These are phyloP conservation scores for Gnomoniopsis sp. DNA, from an alignment of 2,329 filamentous ascomycete species.

Conservation along the genomic window DNA sequence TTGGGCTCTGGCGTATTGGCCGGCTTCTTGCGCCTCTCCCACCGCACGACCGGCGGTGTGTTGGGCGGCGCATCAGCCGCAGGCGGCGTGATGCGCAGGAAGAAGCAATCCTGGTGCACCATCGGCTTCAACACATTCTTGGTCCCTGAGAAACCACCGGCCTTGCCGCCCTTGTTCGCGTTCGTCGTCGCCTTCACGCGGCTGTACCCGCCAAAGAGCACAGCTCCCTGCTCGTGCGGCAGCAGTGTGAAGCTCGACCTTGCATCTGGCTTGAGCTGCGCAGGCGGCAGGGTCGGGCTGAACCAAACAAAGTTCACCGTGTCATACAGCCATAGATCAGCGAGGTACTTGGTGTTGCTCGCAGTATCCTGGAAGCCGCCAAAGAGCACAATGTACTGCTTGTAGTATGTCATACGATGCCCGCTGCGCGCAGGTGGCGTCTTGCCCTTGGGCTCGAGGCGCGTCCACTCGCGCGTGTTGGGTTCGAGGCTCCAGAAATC, in stretches of 20 bases:
- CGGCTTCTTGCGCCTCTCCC: slow-evolving; percentile 91
- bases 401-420: slow-evolving; percentile 94
- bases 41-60: slow-evolving; percentile 70
- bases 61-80: slow-evolving; percentile 61
- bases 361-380: slow-evolving; percentile 97
- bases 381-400: slow-evolving; percentile 94
- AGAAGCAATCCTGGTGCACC: slow-evolving; percentile 94
- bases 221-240: slow-evolving; percentile 85
- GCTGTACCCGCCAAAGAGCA: slow-evolving; percentile 91
- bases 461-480: slow-evolving; percentile 80
- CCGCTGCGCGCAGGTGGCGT: slow-evolving; percentile 82
- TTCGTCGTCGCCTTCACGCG: slow-evolving; percentile 71
- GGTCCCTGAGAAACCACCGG: slow-evolving; percentile 54
- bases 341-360: slow-evolving; percentile 88
- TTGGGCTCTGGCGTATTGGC: slow-evolving; percentile 82
- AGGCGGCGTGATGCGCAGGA: slow-evolving; percentile 75
- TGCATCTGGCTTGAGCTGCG: slow-evolving; percentile 83
- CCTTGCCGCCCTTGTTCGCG: slow-evolving; percentile 62
- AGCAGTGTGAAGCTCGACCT: slow-evolving; percentile 89
- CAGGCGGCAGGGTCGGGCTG: slow-evolving; percentile 69
- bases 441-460: slow-evolving; percentile 76
- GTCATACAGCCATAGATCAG: slow-evolving; percentile 95
- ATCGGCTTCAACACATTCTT: slow-evolving; percentile 79
- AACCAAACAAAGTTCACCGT: slow-evolving; percentile 84
- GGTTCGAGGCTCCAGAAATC: slow-evolving; percentile 96